Percentiles rank a stretch among this genome's conserved stretches.
Conservation (phyloP, 208 protist genomes). For the Naegleria lovaniensis region DNA sequence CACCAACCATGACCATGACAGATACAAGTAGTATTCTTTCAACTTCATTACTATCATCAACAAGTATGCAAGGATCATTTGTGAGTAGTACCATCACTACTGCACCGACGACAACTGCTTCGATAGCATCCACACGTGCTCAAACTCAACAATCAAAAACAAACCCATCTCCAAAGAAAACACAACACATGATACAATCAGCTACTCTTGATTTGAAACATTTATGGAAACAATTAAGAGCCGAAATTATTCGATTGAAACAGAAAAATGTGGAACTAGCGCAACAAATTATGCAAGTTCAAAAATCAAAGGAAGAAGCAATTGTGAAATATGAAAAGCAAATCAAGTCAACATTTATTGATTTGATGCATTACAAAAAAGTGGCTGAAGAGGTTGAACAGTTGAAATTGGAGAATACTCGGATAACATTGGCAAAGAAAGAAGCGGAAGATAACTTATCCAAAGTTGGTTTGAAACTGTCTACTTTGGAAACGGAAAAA, state of each 20-base stretch:
- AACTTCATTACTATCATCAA: neutral
- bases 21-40: neutral
- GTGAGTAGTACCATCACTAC: neutral
- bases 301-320: neutral
- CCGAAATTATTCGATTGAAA: neutral
- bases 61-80: neutral
- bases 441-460: neutral
- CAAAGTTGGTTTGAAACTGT: neutral
- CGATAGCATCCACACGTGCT: neutral
- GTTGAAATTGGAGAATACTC: neutral
- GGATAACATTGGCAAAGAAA: neutral
- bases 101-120: neutral
- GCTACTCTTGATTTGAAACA: neutral
- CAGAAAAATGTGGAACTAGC: constrained; percentile 3
- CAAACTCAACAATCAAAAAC: neutral
- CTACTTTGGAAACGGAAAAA: neutral
- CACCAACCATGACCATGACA: too few relatives aligned
- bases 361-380: neutral
- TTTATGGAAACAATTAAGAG: neutral
- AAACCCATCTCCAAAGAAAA: neutral
- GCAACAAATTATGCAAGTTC: neutral
- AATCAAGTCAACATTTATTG: neutral
- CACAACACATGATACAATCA: neutral
- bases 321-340: constrained; percentile 1
- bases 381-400: neutral